Evolutionary conservation across 108 stramenopile genomes (phyloP), one percentile per base, ranked within the genome.

Genomic region (Schizochytrium sp.): DNA sequence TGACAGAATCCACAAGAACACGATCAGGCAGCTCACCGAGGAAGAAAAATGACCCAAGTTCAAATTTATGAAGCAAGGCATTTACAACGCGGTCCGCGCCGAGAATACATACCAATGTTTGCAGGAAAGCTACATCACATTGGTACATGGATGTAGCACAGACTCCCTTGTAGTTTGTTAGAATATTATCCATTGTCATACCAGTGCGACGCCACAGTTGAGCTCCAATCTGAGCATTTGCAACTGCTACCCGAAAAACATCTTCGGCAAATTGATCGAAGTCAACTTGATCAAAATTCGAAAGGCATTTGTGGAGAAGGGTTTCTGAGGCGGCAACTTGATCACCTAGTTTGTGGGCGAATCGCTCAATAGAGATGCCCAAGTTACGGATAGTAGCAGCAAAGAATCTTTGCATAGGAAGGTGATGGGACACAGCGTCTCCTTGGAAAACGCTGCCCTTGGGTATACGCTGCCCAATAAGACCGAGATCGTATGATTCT

Each of bases 141-240:
- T 83, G 76, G 76, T 83, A 83, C 76, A 83, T 83, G 45, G 53
- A 83, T 19, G 47, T 49, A 8, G 76, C 47, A 53, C 76, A 83
- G 28, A 55, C 50, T 47, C 76, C 76, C 28, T 83, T 83, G 76
- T 83, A 83, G 28, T 83, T 83, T 17, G 76, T 83, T 17, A 83
- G 50, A 83, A 83, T 83, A 42, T 83, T 83, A 53, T 83, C 76
- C 76, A 83, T 83, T 10, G 76, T 83, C 50, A 83, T 55, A 0
- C 76, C 76, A 40, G 47, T 83, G 47, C 76, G 47, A 10, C 76
- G 47, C 76, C 76, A 83, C 10, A 83, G 76, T 28, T 83, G 76
- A 50, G 76, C 47, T 5, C 53, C 50, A 53, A 83, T 40, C 2
- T 83, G 76, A 13, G 76, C 76, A 40, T 55, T 83, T 10, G 76